Conservation (phyloP, 257 asterid genomes). For the Ballota nigra region DNA sequence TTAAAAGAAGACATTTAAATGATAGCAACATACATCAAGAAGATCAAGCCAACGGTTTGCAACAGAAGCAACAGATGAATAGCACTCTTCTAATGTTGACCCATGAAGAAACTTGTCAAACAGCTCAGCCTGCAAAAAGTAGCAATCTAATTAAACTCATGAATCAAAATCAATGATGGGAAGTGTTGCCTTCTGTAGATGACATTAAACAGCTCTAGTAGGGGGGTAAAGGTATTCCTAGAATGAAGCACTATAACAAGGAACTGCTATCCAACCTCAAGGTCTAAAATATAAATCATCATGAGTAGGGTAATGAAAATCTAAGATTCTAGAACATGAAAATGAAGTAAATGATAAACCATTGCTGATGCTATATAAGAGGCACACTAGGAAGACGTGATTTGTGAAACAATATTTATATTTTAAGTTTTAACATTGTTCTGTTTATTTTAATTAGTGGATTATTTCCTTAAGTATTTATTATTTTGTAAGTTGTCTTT, state of each 20-base stretch:
- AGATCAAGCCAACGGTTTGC: conserved; percentile 99
- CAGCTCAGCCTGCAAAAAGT: conserved; percentile 81
- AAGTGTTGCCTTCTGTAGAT: conserved; percentile 11
- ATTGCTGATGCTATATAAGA: too few relatives aligned
- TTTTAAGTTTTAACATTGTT: too few relatives aligned
- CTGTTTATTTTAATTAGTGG: too few relatives aligned
- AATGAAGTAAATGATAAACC: not conserved
- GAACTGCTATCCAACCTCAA: conserved; percentile 10
- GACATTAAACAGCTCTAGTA: not conserved
- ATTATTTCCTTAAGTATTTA: too few relatives aligned
- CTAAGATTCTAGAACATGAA: conserved; percentile 12
- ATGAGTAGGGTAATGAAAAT: conserved; percentile 4
- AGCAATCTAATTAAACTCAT: conserved; percentile 19
- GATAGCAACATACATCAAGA: conserved; percentile 72
- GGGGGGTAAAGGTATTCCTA: not conserved
- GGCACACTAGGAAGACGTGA: too few relatives aligned
- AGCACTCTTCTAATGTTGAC: conserved; percentile 86
- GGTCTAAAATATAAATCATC: conserved; percentile 4
- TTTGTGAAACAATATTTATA: too few relatives aligned
- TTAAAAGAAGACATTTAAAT: conserved; percentile 20
- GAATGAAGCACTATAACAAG: conserved; percentile 18
- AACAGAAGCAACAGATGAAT: conserved; percentile 90
- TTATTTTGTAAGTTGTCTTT: too few relatives aligned
- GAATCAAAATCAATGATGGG: conserved; percentile 17
- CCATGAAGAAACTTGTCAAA: conserved; percentile 96